A percentile compares a stretch with the other conserved stretches of the same genome.
Conservation (phyloP, 768 basidiomycete species). For the Chiua virens region DNA sequence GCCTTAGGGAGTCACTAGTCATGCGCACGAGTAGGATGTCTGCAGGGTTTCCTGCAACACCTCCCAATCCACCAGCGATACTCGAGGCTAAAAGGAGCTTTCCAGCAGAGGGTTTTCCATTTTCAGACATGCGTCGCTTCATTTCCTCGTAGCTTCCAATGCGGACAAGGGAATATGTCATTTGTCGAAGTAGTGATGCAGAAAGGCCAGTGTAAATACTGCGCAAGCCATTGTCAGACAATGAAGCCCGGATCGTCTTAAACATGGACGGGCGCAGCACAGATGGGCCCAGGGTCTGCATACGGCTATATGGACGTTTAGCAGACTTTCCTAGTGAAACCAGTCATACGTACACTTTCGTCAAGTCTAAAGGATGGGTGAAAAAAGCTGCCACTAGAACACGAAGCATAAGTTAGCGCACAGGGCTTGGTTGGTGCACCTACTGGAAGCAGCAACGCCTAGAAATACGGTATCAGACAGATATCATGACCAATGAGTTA, state of each 20-base stretch:
- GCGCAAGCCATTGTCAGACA: slow-evolving; percentile 65
- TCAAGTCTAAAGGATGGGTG: slow-evolving; percentile 82
- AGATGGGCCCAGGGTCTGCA: slow-evolving; percentile 68
- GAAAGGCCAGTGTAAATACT: slow-evolving; percentile 81
- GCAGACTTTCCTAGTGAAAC: neutral
- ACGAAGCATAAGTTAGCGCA: slow-evolving; percentile 2
- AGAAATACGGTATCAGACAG: slow-evolving; percentile 10
- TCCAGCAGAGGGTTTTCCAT: slow-evolving; percentile 52
- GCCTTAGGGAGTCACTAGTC: slow-evolving; percentile 82
- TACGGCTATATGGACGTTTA: slow-evolving; percentile 49
- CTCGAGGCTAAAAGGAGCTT: slow-evolving; percentile 63
- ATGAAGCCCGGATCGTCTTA: slow-evolving; percentile 60
- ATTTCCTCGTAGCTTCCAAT: slow-evolving; percentile 81
- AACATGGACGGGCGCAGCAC: slow-evolving; percentile 63
- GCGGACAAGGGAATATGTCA: slow-evolving; percentile 88
- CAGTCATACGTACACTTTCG: slow-evolving; percentile 66
- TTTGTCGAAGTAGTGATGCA: slow-evolving; percentile 83
- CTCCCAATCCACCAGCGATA: slow-evolving; percentile 77
- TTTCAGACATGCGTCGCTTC: slow-evolving; percentile 54
- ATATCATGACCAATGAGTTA: neutral
- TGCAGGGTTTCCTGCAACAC: slow-evolving; percentile 79
- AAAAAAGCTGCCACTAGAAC: slow-evolving; percentile 71
- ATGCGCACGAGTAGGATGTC: slow-evolving; percentile 81
- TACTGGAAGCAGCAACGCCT: slow-evolving; percentile 68
- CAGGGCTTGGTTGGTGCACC: slow-evolving; percentile 21